Evolutionary conservation across 208 protist genomes (phyloP), one percentile per base, ranked within the genome.

Genomic region (Crithidia mellificae): DNA sequence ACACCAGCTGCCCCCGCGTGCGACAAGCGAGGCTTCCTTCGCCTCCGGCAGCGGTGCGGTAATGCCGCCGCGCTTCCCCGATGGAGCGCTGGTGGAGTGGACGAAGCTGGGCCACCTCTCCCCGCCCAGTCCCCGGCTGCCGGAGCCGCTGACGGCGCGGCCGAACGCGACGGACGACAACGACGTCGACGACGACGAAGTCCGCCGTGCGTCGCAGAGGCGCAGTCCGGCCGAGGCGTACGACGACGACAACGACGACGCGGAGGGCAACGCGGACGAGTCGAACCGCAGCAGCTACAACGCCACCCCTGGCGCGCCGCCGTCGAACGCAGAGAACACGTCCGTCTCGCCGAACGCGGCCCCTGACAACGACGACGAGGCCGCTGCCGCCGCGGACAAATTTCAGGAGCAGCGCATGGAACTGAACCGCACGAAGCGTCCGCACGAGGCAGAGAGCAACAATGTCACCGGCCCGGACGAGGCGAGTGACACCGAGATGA

Each of bases 351-450:
- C 38, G 0, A 47, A 64, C 44, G 20, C 24, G 9, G 44, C 20
- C 41, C 22, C n/a, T 1, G 25, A 39, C 27, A 46, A 17, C 41
- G 46, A 36, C 9, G 50, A 11, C 1, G 56, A 41, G 1, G 30
- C 24, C 41, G 14, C 3, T 27, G 30, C 24, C 41, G 14, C 3
- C 14, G 46, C 22, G 22, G 5, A 8, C 17, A 1, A 11, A 15
- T 12, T 51, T 27, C 27, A 25, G 14, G 8, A 19, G 32, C 24
- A 57, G 34, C 25, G 34, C 0, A 32, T 24, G 34, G 58, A 34
- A 22, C 50, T 74, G 17, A 46, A 59, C 14, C 46, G 63, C 46
- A 75, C 63, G 8, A 61, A 67, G 41, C 55, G 50, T 1, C 63
- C 51, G 2, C 36, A 57, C 17, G 55, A 55, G n/a, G 38, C 32